Evolutionary conservation across 352 stramenopile species (phyloP).

Genomic region (Phytophthora pseudosyringae): DNA sequence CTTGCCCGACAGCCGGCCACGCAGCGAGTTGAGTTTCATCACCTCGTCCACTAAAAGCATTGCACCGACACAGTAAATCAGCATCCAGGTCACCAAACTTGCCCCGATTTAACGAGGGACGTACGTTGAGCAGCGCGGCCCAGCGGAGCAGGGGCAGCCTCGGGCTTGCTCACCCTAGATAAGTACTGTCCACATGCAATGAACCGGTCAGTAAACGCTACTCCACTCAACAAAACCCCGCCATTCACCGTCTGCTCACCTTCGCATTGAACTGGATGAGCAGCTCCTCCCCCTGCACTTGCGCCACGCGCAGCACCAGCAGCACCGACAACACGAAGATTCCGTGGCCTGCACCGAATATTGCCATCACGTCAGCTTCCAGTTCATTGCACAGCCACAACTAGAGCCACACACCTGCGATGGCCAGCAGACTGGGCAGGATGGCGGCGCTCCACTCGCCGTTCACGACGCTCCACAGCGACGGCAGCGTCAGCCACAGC

Average conservation of each 20-base stretch:
- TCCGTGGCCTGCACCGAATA: conserved; percentile 41
- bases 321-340: conserved; percentile 61
- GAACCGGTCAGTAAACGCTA: conserved; percentile 5
- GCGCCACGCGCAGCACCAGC: conserved; percentile 63
- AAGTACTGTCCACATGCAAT: conserved; percentile 43
- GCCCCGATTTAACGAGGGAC: background rate
- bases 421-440: conserved; percentile 59
- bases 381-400: background rate
- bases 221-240: background rate
- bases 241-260: conserved; percentile 27
- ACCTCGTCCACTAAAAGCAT: conserved; percentile 62
- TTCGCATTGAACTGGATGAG: conserved; percentile 67
- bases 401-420: conserved; percentile 39
- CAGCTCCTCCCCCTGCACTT: conserved; percentile 70
- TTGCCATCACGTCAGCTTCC: conserved; percentile 1
- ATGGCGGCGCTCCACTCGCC: conserved; percentile 72
- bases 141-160: conserved; percentile 25
- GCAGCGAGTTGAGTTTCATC: conserved; percentile 63
- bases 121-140: conserved; percentile 48
- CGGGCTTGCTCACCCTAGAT: conserved; percentile 25
- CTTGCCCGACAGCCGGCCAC: conserved; percentile 50
- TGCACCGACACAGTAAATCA: conserved; percentile 2
- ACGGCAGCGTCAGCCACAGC: conserved; percentile 63
- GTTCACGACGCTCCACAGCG: conserved; percentile 74
- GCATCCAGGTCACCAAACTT: background rate